Conservation (phyloP, 345 rosid genomes). For the Eucalyptus cloeziana region DNA sequence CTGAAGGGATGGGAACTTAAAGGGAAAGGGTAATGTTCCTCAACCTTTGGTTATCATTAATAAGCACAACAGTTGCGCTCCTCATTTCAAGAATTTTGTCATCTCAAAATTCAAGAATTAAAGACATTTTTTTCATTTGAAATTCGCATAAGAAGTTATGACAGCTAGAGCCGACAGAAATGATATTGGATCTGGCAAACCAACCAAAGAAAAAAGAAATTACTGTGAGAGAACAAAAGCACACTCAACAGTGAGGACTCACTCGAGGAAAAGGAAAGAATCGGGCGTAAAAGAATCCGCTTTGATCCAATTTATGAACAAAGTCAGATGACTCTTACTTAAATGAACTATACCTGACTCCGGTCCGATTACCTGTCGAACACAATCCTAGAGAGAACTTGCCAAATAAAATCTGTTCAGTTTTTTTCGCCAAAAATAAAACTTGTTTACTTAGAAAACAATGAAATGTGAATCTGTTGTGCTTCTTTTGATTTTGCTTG, state of each 20-base stretch:
- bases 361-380: background rate
- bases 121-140: background rate
- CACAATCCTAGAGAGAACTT: background rate
- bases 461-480: background rate
- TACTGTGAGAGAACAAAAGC: fast-evolving
- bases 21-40: background rate
- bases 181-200: background rate
- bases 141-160: background rate
- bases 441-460: background rate
- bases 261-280: background rate
- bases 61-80: background rate
- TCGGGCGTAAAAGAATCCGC: background rate
- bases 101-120: background rate
- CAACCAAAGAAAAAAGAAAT: background rate
- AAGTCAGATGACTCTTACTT: background rate
- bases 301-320: background rate
- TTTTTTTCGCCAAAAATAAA: background rate
- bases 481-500: background rate
- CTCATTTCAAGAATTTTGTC: background rate
- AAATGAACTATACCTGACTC: background rate
- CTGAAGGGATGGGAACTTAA: background rate
- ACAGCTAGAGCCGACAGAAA: background rate
- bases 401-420: background rate
- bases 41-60: background rate
- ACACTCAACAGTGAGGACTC: background rate